These are phyloP conservation scores for Hygrophorus pudorinus DNA, from an alignment of 768 basidiomycete species.

Conservation along the genomic window DNA sequence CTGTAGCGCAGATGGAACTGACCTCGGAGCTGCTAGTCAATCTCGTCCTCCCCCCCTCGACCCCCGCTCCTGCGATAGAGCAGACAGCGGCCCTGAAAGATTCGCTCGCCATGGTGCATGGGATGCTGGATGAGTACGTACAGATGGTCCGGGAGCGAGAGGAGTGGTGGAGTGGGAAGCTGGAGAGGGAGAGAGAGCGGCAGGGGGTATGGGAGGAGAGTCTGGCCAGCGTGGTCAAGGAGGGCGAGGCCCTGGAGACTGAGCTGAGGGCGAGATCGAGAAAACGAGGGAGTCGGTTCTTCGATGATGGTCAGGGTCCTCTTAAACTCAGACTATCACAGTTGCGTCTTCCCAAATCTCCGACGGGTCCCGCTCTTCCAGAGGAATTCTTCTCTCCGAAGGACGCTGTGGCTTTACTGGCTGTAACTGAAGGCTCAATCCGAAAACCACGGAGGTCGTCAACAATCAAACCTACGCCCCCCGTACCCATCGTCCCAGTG, in stretches of 20 bases:
- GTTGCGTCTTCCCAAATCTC: not conserved
- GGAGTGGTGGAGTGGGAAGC: slow-evolving; percentile 59
- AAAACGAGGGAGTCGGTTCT: slow-evolving; percentile 49
- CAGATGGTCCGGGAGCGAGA: slow-evolving; percentile 72
- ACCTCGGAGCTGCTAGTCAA: slow-evolving; percentile 53
- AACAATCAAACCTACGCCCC: no score
- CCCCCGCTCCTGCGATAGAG: slow-evolving; percentile 11
- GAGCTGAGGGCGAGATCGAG: slow-evolving; percentile 59
- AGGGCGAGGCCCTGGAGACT: slow-evolving; percentile 75
- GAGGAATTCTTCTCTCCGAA: not conserved
- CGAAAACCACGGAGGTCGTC: no score
- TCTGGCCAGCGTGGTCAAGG: slow-evolving; percentile 71
- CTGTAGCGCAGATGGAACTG: slow-evolving; percentile 70
- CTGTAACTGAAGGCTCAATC: no score
- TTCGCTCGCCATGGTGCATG: slow-evolving; percentile 45
- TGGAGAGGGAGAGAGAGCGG: slow-evolving; percentile 54
- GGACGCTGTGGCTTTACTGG: no score
- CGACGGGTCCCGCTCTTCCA: not conserved
- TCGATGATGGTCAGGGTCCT: slow-evolving; percentile 23
- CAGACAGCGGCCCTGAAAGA: slow-evolving; percentile 44
- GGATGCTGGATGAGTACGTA: slow-evolving; percentile 56
- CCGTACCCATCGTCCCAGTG: no score
- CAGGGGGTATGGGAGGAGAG: slow-evolving; percentile 86
- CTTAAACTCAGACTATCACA: not conserved
- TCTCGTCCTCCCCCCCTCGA: slow-evolving; percentile 23